Percentiles rank a stretch among this genome's conserved stretches.
Conservation (phyloP, 1,284 basidiomycete species). For the Earliella scabrosa region DNA sequence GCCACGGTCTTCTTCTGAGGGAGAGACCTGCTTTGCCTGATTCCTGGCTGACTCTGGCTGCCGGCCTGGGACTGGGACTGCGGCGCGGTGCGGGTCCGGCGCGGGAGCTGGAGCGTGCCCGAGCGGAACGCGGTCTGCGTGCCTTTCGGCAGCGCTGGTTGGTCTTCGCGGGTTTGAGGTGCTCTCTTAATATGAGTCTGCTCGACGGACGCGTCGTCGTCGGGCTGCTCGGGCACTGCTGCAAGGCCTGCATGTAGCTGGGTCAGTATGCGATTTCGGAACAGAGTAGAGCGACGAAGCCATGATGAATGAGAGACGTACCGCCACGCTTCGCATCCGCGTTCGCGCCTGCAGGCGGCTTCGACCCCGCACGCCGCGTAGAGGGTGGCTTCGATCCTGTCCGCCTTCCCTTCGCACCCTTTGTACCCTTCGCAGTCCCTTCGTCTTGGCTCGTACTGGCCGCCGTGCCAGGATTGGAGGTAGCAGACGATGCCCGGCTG, state of each 20-base stretch:
- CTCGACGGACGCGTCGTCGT: neutral
- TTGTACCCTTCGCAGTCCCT: neutral
- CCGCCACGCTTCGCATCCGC: too few species aligned
- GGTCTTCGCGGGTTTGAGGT: neutral
- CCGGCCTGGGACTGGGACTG: neutral
- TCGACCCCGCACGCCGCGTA: slow-evolving; percentile 2
- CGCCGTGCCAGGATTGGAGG: neutral
- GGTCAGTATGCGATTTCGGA: neutral
- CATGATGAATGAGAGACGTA: too few species aligned
- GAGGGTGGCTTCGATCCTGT: slow-evolving; percentile 12
- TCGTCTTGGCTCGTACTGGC: too few species aligned
- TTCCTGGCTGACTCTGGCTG: neutral
- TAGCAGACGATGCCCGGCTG: slow-evolving; percentile 11
- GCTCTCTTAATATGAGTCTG: too few species aligned
- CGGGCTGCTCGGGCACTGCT: slow-evolving; percentile 12
- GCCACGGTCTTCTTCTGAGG: neutral
- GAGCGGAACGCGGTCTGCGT: slow-evolving; percentile 13
- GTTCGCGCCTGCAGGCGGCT: neutral
- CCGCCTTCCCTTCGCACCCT: neutral
- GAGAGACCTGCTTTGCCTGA: neutral
- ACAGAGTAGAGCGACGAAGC: too few species aligned
- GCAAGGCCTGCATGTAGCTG: neutral
- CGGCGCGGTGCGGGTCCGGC: neutral
- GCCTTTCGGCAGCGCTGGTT: neutral
- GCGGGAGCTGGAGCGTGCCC: slow-evolving; percentile 18